phyloP scores from a whole-genome alignment of 139 green algal species.

The Auxenochlorella protothecoides region DNA sequence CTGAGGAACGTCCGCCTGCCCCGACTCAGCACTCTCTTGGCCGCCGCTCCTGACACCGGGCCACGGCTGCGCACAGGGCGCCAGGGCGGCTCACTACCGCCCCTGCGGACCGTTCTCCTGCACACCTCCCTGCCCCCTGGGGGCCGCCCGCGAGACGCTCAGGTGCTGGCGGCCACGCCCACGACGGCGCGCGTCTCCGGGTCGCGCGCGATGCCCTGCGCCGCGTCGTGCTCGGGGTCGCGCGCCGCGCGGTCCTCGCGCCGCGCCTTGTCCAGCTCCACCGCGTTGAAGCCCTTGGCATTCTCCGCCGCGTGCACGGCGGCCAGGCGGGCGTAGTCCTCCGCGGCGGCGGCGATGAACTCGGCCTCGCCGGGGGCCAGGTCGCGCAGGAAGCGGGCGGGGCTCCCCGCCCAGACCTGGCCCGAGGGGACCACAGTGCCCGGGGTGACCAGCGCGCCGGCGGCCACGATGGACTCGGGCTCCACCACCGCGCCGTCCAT shows the following conservation, averaged over 20 bases:
- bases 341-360: slow-evolving; percentile 65
- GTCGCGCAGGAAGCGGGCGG: slow-evolving; percentile 73
- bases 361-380: slow-evolving; percentile 54
- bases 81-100: too few relatives aligned
- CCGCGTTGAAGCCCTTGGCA: slow-evolving; percentile 43
- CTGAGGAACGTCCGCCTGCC: not conserved
- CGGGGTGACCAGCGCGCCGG: slow-evolving; percentile 68
- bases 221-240: slow-evolving; percentile 45
- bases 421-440: slow-evolving; percentile 54
- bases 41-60: too few relatives aligned
- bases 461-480: slow-evolving; percentile 66
- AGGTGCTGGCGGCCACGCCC: slow-evolving; percentile 2
- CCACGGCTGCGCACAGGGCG: too few relatives aligned
- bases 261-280: slow-evolving; percentile 36
- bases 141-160: not conserved
- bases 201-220: slow-evolving; percentile 18
- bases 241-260: slow-evolving; percentile 23
- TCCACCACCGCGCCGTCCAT: slow-evolving; percentile 78
- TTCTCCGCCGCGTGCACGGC: slow-evolving; percentile 48
- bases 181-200: slow-evolving; percentile 8
- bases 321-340: slow-evolving; percentile 71
- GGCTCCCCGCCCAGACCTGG: slow-evolving; percentile 88
- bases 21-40: too few relatives aligned
- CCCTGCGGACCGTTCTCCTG: too few relatives aligned
- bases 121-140: too few relatives aligned